Evolutionary conservation across 192 early-diverging fungal species (phyloP).

Genomic region (Rhizophagus prolifer): DNA sequence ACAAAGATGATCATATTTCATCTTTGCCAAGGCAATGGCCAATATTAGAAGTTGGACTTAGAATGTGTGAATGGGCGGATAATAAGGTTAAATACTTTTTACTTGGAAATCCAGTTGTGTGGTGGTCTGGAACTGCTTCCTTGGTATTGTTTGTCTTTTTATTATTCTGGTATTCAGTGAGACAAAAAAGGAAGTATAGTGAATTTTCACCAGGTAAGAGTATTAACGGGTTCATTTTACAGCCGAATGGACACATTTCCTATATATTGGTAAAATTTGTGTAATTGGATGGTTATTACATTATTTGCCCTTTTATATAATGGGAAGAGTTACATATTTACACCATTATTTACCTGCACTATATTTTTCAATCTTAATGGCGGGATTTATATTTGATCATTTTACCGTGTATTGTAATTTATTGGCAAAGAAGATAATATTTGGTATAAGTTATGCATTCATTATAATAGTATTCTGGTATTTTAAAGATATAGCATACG

Average conservation of each 20-base stretch:
- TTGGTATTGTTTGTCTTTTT: slow-evolving; percentile 50
- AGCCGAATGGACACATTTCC: slow-evolving; percentile 69
- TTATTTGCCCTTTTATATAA: slow-evolving; percentile 91
- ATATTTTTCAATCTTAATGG: slow-evolving; percentile 88
- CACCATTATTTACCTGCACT: slow-evolving; percentile 98
- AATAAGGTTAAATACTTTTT: slow-evolving; percentile 84
- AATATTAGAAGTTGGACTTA: slow-evolving; percentile 76
- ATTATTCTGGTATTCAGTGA: slow-evolving; percentile 56
- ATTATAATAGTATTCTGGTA: slow-evolving; percentile 63
- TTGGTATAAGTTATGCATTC: slow-evolving; percentile 44
- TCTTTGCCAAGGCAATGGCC: slow-evolving; percentile 91
- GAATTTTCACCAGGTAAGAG: slow-evolving; percentile 43
- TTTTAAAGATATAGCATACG: slow-evolving; percentile 83
- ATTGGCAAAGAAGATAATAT: slow-evolving; percentile 37
- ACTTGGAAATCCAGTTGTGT: slow-evolving; percentile 90
- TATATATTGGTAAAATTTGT: slow-evolving; percentile 69
- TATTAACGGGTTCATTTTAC: background rate
- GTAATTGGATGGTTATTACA: slow-evolving; percentile 91
- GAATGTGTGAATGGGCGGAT: slow-evolving; percentile 95
- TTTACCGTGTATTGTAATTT: slow-evolving; percentile 27
- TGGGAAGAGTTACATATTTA: slow-evolving; percentile 95
- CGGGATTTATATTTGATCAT: slow-evolving; percentile 78
- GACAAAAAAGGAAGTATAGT: slow-evolving; percentile 60
- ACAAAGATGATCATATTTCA: slow-evolving; percentile 83
- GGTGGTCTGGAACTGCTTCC: slow-evolving; percentile 73